Evolutionary conservation across 2,329 filamentous ascomycete species (phyloP).

Genomic region (Lasiodiplodia sp.): DNA sequence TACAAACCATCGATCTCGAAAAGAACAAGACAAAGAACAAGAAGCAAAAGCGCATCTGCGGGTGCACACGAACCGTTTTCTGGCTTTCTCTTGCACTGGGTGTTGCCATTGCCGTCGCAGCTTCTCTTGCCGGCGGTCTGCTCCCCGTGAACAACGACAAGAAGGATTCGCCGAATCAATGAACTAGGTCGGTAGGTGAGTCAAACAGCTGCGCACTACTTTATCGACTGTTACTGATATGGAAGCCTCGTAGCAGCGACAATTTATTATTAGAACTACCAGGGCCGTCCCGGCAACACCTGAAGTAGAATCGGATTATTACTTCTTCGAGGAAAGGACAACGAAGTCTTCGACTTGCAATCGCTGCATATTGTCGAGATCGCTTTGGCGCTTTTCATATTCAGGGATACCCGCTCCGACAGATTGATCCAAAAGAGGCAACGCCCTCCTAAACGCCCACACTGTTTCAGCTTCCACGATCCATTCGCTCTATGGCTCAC

Average conservation of each 20-base stretch:
- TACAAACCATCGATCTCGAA: slow-evolving; percentile 5
- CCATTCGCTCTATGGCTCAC: neutral
- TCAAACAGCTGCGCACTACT: neutral
- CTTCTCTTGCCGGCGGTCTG: slow-evolving; percentile 10
- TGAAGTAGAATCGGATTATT: too few relatives aligned
- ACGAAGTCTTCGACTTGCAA: neutral
- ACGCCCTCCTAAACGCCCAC: neutral
- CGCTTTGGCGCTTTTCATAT: neutral
- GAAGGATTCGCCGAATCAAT: neutral
- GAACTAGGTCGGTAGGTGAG: neutral
- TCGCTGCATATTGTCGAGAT: neutral
- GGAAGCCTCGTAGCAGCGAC: neutral
- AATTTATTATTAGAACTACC: too few relatives aligned
- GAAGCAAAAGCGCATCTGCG: neutral
- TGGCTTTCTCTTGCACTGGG: slow-evolving; percentile 10
- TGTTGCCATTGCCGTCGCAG: neutral
- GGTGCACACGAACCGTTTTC: slow-evolving; percentile 19
- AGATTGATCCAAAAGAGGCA: neutral
- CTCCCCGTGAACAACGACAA: neutral
- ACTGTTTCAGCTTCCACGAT: neutral
- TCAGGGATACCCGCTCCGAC: neutral
- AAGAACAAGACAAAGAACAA: neutral
- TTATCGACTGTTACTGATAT: neutral
- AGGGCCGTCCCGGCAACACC: too few relatives aligned
- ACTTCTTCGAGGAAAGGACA: neutral